Base-by-base conservation (phyloP, 768 basidiomycete species). In the Boletus coccyginus region DNA sequence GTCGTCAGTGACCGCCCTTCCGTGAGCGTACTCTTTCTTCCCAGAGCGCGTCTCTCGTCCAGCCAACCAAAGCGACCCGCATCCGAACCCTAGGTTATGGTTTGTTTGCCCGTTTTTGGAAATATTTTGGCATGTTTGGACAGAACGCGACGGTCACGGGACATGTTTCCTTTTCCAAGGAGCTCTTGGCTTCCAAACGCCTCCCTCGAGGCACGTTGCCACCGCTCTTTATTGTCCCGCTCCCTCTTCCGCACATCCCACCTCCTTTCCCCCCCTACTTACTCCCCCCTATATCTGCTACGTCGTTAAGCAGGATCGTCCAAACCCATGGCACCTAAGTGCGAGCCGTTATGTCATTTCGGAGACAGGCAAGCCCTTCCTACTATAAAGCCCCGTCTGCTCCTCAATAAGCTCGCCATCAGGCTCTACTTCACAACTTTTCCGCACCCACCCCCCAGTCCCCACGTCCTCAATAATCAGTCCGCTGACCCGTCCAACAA, bases 371-470 rank as follows among this genome's bases (percentile, higher is more conserved):
- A 63, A 52, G 75, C 67, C 59, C 52, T 55, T 42, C 53, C 55
- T 57, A 49, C 47, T 38, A 21, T 21, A 50, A 56, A 32, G 32
- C 41, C 41, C 33, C 51, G 57, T 57, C 52, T 42, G 19, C 40
- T 41, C 53, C 40, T 57, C 38, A 57, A 38, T 43, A 48, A 36
- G 12, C n/a, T 16, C 48, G 8, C 45, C 38, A 45, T 39, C 72
- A 90, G 92, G 72, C 81, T 94, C 42, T 94, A 86, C 77, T 94
- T 94, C 70, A 94, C 92, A 24, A 88, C 89, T n/a, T 94, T 93
- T 66, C 84, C 87, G 24, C 81, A 86, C 63, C 90, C 92, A 17
- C 73, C 83, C 3, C 92, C 92, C 17, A 72, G 75, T 54, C 81
- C 88, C 27, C 78, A 86, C 36, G 61, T 75, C 33, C 79, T 94